These are phyloP conservation scores for Aspergillus bombycis DNA, from an alignment of 2,329 filamentous ascomycete species.

Conservation along the genomic window DNA sequence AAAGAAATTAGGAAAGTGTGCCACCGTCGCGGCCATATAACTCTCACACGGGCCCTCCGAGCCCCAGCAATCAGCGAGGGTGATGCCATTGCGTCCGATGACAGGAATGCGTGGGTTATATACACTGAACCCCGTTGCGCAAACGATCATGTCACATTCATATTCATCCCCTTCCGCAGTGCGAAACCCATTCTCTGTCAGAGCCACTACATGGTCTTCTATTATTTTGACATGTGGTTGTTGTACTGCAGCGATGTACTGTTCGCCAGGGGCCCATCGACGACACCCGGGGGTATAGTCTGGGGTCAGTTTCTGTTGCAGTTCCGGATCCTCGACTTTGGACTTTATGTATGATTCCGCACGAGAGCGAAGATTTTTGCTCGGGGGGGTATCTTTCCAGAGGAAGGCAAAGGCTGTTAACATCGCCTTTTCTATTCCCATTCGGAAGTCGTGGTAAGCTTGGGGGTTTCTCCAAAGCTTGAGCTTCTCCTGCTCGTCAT, in stretches of 20 bases:
- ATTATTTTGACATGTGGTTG: background rate
- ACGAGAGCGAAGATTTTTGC: background rate
- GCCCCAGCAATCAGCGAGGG: background rate
- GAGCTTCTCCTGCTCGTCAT: conserved; percentile 28
- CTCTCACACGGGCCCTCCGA: background rate
- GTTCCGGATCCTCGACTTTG: background rate
- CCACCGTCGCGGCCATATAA: background rate
- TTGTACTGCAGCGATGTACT: background rate
- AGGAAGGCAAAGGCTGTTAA: conserved; percentile 1
- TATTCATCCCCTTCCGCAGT: background rate
- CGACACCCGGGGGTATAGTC: background rate
- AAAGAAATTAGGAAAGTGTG: background rate
- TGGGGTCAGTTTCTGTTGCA: background rate
- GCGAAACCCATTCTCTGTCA: background rate
- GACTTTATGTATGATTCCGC: background rate
- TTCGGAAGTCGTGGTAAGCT: conserved; percentile 6
- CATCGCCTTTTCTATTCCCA: conserved; percentile 6
- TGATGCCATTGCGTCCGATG: background rate
- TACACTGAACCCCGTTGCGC: background rate
- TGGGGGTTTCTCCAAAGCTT: conserved; percentile 22
- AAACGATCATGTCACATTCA: background rate
- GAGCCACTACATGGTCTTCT: background rate
- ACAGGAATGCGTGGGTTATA: background rate
- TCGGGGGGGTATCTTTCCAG: background rate
- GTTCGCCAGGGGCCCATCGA: background rate